Percentiles rank a stretch among this genome's conserved stretches.
Evolutionary conservation across 257 asterid genomes (phyloP).

Genomic region (Hygrophila difformis): DNA sequence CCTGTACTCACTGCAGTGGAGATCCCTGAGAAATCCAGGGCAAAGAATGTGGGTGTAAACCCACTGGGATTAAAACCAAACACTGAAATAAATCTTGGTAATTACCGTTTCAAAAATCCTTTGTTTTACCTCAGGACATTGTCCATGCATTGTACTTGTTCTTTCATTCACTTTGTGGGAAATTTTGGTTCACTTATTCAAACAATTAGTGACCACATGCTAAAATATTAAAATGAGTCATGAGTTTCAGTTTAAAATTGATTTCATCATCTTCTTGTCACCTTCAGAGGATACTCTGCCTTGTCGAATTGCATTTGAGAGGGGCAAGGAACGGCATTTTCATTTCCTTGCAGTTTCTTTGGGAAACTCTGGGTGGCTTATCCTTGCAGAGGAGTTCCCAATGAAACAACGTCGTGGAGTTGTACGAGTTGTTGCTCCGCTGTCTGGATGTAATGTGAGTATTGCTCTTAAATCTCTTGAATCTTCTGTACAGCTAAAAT

Average conservation of each 20-base stretch:
- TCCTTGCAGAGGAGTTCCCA: slow-evolving; percentile 70
- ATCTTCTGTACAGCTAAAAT: too few species aligned
- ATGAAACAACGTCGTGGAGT: slow-evolving; percentile 50
- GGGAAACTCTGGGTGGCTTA: slow-evolving; percentile 84
- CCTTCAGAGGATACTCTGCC: slow-evolving; percentile 72
- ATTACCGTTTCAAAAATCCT: slow-evolving; percentile 17
- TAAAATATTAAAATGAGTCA: not conserved
- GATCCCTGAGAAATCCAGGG: slow-evolving; percentile 54
- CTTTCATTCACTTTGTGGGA: not conserved
- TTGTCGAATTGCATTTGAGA: slow-evolving; percentile 94
- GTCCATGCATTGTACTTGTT: not conserved
- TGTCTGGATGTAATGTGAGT: slow-evolving; percentile 95
- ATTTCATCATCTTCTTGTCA: slow-evolving; percentile 13
- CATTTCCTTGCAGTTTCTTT: slow-evolving; percentile 55
- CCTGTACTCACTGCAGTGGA: slow-evolving; percentile 44
- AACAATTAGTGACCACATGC: slow-evolving; percentile 3
- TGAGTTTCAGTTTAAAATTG: slow-evolving; percentile 13
- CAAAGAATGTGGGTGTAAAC: slow-evolving; percentile 54
- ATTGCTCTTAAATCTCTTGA: slow-evolving; percentile 1
- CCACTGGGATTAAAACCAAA: slow-evolving; percentile 56
- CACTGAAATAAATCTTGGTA: slow-evolving; percentile 71
- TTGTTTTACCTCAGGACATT: slow-evolving; percentile 11
- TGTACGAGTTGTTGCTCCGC: slow-evolving; percentile 78
- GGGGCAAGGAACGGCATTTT: slow-evolving; percentile 93
- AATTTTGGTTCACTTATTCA: not conserved